Evolutionary conservation across 306 rosid species (phyloP).

Genomic region (Lathyrus oleraceus): DNA sequence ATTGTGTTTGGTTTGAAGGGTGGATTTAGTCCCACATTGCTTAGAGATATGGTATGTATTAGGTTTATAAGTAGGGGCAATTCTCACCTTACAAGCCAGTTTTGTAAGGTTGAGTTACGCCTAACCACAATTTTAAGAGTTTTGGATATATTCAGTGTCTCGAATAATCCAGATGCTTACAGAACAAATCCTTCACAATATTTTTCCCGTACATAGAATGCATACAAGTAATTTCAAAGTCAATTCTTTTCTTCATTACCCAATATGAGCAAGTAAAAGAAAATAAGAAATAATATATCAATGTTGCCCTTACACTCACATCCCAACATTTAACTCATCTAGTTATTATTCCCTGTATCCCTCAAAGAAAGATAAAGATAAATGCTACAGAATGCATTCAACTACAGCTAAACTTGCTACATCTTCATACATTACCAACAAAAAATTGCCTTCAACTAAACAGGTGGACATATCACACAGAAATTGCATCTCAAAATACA

Average conservation of each 20-base stretch:
- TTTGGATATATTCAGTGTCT: not conserved
- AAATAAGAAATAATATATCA: not conserved
- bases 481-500: slow-evolving; percentile 15
- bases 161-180: slow-evolving; percentile 4
- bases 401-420: slow-evolving; percentile 5
- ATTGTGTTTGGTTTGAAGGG: no score
- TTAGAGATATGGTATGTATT: no score
- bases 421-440: not conserved
- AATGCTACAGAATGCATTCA: slow-evolving; percentile 3
- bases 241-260: not conserved
- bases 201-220: not conserved
- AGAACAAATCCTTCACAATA: not conserved
- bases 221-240: not conserved
- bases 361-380: not conserved
- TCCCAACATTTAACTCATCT: not conserved
- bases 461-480: not conserved
- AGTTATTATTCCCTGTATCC: not conserved
- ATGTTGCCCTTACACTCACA: not conserved
- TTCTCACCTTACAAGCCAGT: no score
- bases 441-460: no score
- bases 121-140: no score
- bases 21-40: no score
- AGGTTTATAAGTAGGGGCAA: no score
- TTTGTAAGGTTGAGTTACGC: no score
- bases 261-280: not conserved